phyloP scores from a whole-genome alignment of 441 rosid species.

The Macaranga tanarius region DNA sequence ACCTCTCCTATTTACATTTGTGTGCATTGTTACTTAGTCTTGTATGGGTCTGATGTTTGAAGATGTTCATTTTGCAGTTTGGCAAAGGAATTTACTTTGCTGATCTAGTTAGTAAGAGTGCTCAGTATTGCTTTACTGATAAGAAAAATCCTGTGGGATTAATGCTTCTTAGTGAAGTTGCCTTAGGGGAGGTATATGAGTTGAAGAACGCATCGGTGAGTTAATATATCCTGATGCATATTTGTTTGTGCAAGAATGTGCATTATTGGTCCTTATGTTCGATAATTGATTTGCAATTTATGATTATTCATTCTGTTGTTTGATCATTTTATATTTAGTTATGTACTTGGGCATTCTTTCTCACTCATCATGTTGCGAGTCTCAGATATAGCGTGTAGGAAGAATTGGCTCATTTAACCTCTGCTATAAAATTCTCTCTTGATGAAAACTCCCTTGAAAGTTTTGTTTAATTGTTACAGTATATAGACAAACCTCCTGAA shows the following conservation, averaged over 20 bases:
- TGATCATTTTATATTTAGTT: not conserved
- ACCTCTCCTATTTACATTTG: constrained; percentile 12
- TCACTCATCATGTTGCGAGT: not conserved
- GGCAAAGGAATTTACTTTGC: constrained; percentile 98
- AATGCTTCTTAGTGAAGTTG: constrained; percentile 93
- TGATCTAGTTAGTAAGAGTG: constrained; percentile 98
- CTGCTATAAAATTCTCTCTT: constrained; percentile 4
- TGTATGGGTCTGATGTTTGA: constrained; percentile 24
- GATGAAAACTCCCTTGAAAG: not conserved
- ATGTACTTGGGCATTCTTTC: not conserved
- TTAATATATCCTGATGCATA: constrained; percentile 15
- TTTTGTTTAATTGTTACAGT: constrained; percentile 37
- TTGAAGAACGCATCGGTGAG: constrained; percentile 80
- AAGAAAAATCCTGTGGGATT: constrained; percentile 86
- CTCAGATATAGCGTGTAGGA: not conserved
- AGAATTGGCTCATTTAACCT: not conserved
- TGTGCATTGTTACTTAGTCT: not conserved
- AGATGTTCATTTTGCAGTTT: constrained; percentile 51
- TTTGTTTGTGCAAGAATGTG: not conserved
- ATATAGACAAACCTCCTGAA: constrained; percentile 77
- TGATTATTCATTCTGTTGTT: not conserved
- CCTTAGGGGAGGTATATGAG: constrained; percentile 79
- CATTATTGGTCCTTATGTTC: not conserved
- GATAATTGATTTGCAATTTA: not conserved
- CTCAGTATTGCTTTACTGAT: constrained; percentile 88